Percentiles rank a stretch among this genome's conserved stretches.
Evolutionary conservation across 305 asterid species (phyloP).

Genomic region (Euphrasia arctica): DNA sequence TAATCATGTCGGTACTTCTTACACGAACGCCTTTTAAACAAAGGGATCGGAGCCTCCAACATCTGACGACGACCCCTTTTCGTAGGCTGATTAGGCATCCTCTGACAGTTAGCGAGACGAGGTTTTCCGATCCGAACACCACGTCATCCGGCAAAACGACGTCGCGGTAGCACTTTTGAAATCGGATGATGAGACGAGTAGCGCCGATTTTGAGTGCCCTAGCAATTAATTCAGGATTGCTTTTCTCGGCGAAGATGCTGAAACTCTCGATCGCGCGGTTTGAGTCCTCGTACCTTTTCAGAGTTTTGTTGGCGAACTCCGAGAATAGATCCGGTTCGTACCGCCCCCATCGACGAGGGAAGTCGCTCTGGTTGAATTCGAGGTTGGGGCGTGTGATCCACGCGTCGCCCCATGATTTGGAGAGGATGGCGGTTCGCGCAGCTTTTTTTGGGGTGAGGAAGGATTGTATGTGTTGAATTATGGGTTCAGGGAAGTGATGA

Average conservation of each 20-base stretch:
- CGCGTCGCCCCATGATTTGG: slow-evolving; percentile 28
- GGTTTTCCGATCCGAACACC: neutral
- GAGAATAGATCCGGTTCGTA: no score
- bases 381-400: slow-evolving; percentile 27
- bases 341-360: neutral
- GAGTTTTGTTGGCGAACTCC: neutral
- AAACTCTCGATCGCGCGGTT: slow-evolving; percentile 13
- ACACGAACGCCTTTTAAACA: neutral
- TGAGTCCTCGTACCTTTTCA: slow-evolving; percentile 23
- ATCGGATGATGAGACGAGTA: neutral
- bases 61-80: neutral
- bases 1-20: neutral
- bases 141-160: slow-evolving; percentile 11
- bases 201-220: neutral
- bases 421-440: slow-evolving; percentile 8
- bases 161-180: no score
- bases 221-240: neutral
- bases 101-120: neutral
- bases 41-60: neutral
- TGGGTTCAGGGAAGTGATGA: slow-evolving; percentile 9
- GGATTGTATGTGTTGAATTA: slow-evolving; percentile 28
- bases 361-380: slow-evolving; percentile 1
- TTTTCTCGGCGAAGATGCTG: neutral
- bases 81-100: neutral
- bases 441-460: slow-evolving; percentile 17